These are phyloP conservation scores for Sporisorium sorghi DNA, from an alignment of 1,284 basidiomycete species.

Conservation along the genomic window DNA sequence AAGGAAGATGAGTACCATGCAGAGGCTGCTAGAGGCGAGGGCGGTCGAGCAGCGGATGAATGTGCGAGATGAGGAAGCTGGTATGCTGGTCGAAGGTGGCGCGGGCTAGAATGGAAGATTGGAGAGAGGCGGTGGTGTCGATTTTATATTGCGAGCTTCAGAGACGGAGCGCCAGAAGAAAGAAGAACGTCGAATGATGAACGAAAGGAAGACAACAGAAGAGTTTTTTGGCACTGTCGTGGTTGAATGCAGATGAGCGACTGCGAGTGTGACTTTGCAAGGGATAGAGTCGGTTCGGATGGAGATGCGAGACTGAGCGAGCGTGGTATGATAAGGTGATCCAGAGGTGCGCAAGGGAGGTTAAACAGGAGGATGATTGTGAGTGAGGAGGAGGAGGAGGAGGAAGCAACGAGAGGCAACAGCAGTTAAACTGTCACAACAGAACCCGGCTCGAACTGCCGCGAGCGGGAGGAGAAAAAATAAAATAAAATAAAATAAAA, in stretches of 20 bases:
- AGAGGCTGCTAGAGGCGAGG: slow-evolving; percentile 5
- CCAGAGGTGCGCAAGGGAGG: not conserved
- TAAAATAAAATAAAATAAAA: not conserved
- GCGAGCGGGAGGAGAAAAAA: slow-evolving; percentile 8
- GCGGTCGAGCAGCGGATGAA: not conserved
- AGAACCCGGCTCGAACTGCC: not conserved
- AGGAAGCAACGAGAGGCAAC: not conserved
- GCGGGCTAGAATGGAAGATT: too few relatives aligned
- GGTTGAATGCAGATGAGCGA: not conserved
- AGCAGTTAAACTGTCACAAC: not conserved
- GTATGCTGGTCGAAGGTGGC: not conserved
- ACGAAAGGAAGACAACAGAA: not conserved
- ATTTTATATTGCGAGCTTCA: not conserved
- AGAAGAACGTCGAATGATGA: not conserved
- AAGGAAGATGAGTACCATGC: slow-evolving; percentile 14
- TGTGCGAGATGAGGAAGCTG: not conserved
- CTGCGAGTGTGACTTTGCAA: not conserved
- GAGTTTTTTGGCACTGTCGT: not conserved
- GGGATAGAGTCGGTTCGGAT: slow-evolving; percentile 1
- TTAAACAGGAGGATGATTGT: not conserved
- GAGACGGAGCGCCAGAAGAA: not conserved
- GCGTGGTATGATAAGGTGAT: not conserved
- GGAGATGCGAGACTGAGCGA: not conserved
- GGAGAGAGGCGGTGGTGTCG: not conserved
- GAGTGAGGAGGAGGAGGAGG: not conserved